Percentiles rank a stretch among this genome's conserved stretches.
These are phyloP conservation scores for Eucalyptus curtisii DNA, from an alignment of 345 rosid genomes.

Conservation along the genomic window DNA sequence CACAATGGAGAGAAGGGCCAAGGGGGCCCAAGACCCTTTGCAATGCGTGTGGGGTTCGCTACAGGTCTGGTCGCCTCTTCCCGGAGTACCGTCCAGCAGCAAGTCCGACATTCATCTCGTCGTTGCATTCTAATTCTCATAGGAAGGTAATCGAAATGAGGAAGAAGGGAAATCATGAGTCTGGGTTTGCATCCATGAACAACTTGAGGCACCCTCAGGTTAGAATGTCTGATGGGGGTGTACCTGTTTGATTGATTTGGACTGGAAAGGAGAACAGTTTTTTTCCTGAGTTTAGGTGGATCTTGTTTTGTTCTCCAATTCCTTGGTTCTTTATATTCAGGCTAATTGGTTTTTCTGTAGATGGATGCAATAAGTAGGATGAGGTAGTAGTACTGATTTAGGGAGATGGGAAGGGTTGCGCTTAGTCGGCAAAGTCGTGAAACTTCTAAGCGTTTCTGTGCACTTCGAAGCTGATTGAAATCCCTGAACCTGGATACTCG, in stretches of 20 bases:
- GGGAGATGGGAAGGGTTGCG: background rate
- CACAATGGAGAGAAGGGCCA: conserved; percentile 98
- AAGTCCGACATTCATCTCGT: conserved; percentile 66
- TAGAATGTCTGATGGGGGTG: conserved; percentile 1
- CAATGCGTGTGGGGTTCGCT: conserved; percentile 92
- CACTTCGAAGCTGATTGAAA: background rate
- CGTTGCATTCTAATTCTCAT: conserved; percentile 70
- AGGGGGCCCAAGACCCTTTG: conserved; percentile 87
- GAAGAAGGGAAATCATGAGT: conserved; percentile 15
- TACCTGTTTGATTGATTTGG: conserved; percentile 5
- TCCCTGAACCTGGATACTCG: background rate
- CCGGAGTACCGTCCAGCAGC: conserved; percentile 91
- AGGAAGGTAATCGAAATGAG: conserved; percentile 79
- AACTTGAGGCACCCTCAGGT: background rate
- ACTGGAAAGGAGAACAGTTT: conserved; percentile 1
- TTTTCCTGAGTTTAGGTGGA: conserved; percentile 4
- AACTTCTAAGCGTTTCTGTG: background rate
- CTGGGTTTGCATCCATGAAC: background rate
- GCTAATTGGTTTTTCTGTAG: background rate
- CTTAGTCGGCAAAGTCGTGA: background rate
- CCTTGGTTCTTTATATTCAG: background rate
- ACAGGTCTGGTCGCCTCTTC: conserved; percentile 75
- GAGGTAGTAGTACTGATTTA: background rate
- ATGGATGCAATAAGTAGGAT: background rate
- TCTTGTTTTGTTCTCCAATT: background rate